These are phyloP conservation scores for Microdochium nivale DNA, from an alignment of 2,329 filamentous ascomycete species.

Conservation along the genomic window DNA sequence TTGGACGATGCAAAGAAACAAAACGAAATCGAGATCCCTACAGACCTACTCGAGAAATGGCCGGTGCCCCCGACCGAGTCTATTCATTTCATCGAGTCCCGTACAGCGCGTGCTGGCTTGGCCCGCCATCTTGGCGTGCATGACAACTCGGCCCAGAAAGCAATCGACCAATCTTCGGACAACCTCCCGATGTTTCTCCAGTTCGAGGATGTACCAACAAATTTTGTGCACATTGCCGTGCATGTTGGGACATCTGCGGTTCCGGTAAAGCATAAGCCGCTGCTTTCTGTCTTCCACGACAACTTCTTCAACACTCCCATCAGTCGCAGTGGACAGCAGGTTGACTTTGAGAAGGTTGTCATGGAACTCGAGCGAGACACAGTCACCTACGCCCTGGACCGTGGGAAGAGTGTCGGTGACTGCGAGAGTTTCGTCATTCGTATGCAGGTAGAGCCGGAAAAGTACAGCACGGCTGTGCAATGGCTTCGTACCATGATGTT, in stretches of 20 bases:
- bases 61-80: constrained; percentile 77
- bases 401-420: constrained; percentile 62
- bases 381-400: constrained; percentile 69
- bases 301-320: constrained; percentile 95
- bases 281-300: constrained; percentile 76
- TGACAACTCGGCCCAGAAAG: constrained; percentile 62
- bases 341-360: constrained; percentile 89
- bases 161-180: constrained; percentile 60
- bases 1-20: constrained; percentile 78
- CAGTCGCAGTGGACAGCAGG: constrained; percentile 60
- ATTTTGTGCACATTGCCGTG: constrained; percentile 80
- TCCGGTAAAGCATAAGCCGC: constrained; percentile 73
- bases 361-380: constrained; percentile 88
- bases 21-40: constrained; percentile 82
- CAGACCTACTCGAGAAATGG: constrained; percentile 72
- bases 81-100: constrained; percentile 89
- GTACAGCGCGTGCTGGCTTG: constrained; percentile 72
- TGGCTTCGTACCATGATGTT: constrained; percentile 86
- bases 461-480: constrained; percentile 71
- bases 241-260: constrained; percentile 71
- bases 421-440: constrained; percentile 73
- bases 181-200: constrained; percentile 82
- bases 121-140: constrained; percentile 63
- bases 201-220: constrained; percentile 89
- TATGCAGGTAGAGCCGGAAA: constrained; percentile 80